Conservation (phyloP, 805 yeast genomes). For the Jamesozyma rosinii region DNA sequence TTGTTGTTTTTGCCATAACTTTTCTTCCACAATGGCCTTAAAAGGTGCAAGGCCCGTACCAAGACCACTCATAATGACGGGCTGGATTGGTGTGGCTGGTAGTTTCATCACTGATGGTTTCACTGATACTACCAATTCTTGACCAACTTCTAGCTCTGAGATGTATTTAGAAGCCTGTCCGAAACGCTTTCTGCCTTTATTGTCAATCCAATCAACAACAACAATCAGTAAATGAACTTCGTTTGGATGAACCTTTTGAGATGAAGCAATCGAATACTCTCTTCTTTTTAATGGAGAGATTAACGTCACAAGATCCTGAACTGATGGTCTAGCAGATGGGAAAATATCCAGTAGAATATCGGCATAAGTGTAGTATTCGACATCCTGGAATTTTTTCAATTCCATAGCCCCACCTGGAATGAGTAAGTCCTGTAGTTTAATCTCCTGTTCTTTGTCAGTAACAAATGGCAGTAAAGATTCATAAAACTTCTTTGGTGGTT, state of each 20-base stretch:
- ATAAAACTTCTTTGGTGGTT: slow-evolving; percentile 90
- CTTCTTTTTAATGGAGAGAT: slow-evolving; percentile 88
- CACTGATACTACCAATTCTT: slow-evolving; percentile 84
- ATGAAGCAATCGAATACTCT: slow-evolving; percentile 95
- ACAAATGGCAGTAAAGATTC: slow-evolving; percentile 73
- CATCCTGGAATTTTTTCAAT: slow-evolving; percentile 77
- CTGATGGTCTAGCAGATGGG: slow-evolving; percentile 70
- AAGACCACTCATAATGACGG: slow-evolving; percentile 91
- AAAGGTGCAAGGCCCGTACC: slow-evolving; percentile 98
- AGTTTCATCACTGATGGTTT: slow-evolving; percentile 96
- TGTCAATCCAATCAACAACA: slow-evolving; percentile 92
- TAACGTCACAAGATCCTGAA: slow-evolving; percentile 58
- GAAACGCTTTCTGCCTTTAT: slow-evolving; percentile 72
- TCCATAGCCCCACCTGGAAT: slow-evolving; percentile 77
- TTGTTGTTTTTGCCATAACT: slow-evolving; percentile 83
- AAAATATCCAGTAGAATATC: slow-evolving; percentile 67
- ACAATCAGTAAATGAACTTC: slow-evolving; percentile 87
- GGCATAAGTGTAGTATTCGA: slow-evolving; percentile 67
- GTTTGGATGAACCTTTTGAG: slow-evolving; percentile 84
- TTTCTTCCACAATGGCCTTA: slow-evolving; percentile 94
- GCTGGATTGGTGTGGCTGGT: slow-evolving; percentile 79
- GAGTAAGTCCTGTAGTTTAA: slow-evolving; percentile 51
- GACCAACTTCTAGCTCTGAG: slow-evolving; percentile 68
- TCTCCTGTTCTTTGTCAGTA: slow-evolving; percentile 56
- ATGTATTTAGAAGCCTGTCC: slow-evolving; percentile 93